These are phyloP conservation scores for Amaranthus palmeri DNA, from an alignment of 148 eudicot genomes.

Conservation along the genomic window DNA sequence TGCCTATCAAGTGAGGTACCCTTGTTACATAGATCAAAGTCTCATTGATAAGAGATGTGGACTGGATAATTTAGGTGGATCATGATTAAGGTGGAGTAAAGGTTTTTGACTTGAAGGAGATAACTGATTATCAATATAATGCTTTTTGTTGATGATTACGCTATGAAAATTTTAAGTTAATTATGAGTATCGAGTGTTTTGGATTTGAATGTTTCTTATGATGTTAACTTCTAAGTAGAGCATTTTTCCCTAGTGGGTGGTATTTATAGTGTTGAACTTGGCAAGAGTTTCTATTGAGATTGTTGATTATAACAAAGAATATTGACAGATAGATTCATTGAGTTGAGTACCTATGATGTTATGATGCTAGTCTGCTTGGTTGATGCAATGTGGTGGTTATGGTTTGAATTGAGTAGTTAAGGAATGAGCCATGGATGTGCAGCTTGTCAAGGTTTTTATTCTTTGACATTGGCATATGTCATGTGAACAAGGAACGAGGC, in stretches of 20 bases:
- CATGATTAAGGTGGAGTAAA: neutral
- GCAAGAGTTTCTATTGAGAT: neutral
- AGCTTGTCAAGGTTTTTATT: neutral
- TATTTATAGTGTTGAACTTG: neutral
- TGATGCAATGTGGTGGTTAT: neutral
- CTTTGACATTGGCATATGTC: neutral
- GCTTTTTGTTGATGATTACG: too few relatives aligned
- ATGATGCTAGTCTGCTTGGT: neutral
- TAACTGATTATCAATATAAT: neutral
- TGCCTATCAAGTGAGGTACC: too few relatives aligned
- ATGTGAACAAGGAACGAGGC: neutral
- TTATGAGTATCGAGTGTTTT: neutral
- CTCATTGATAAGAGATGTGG: neutral
- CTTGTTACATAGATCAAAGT: too few relatives aligned
- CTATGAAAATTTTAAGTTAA: neutral
- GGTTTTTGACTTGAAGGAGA: constrained; percentile 1
- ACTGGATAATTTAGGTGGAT: neutral
- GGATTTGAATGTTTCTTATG: neutral
- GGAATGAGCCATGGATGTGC: neutral
- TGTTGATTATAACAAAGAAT: neutral
- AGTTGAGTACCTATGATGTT: too few relatives aligned
- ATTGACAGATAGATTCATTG: neutral
- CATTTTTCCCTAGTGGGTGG: neutral
- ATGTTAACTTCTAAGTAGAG: neutral
- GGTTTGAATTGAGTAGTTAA: neutral